Percentiles rank a stretch among this genome's conserved stretches.
Evolutionary conservation across 2,329 filamentous ascomycete genomes (phyloP).

Genomic region (Xylariaceae sp.): DNA sequence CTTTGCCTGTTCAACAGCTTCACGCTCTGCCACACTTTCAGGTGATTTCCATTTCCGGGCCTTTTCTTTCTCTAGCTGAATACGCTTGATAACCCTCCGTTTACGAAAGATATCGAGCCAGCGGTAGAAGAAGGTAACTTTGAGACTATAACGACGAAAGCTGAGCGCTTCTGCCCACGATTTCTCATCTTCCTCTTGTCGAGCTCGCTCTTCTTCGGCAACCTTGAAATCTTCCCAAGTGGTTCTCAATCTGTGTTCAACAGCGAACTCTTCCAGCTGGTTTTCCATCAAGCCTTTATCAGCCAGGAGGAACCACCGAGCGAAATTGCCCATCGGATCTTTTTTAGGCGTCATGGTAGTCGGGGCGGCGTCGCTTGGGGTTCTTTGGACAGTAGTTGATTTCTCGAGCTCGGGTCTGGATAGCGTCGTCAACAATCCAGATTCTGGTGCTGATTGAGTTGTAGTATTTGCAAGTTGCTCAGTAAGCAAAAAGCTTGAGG

Average conservation of each 20-base stretch:
- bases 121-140: slow-evolving; percentile 62
- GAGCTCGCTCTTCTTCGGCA: slow-evolving; percentile 50
- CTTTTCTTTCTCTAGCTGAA: slow-evolving; percentile 58
- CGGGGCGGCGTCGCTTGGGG: not conserved
- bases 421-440: not conserved
- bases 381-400: not conserved
- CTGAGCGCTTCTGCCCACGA: slow-evolving; percentile 54
- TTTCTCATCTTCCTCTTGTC: slow-evolving; percentile 56
- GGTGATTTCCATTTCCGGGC: slow-evolving; percentile 52
- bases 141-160: slow-evolving; percentile 58
- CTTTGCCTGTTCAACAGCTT: slow-evolving; percentile 30
- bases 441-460: not conserved
- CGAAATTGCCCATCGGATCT: slow-evolving; percentile 57
- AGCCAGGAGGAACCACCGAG: slow-evolving; percentile 61
- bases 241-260: slow-evolving; percentile 53
- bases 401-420: not conserved
- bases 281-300: slow-evolving; percentile 61
- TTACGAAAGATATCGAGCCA: slow-evolving; percentile 60
- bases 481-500: not conserved
- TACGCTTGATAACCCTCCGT: slow-evolving; percentile 56
- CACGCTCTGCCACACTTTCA: slow-evolving; percentile 38
- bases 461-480: not conserved
- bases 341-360: slow-evolving; percentile 30
- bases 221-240: slow-evolving; percentile 50
- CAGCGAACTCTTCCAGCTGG: slow-evolving; percentile 51